phyloP scores from a whole-genome alignment of 2,329 filamentous ascomycete genomes.

The Fusarium virguliforme region DNA sequence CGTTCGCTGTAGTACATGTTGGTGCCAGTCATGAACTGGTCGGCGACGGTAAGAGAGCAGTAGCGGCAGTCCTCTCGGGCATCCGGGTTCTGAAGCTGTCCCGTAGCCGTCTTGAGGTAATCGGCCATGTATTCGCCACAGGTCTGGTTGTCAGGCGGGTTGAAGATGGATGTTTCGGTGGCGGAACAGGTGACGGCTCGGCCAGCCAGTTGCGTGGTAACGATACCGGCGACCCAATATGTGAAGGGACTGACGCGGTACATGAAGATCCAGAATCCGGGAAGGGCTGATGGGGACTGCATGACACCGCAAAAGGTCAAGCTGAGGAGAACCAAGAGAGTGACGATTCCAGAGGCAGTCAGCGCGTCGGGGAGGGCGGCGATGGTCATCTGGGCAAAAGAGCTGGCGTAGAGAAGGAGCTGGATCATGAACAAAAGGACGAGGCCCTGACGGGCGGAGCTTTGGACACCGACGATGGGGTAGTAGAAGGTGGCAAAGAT shows the following conservation, averaged over 20 bases:
- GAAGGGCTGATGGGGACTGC: slow-evolving; percentile 67
- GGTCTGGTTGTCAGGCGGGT: slow-evolving; percentile 67
- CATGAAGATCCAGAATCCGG: slow-evolving; percentile 81
- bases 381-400: slow-evolving; percentile 83
- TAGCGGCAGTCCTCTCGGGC: slow-evolving; percentile 26
- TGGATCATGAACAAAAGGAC: slow-evolving; percentile 76
- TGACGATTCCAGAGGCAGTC: slow-evolving; percentile 70
- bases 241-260: slow-evolving; percentile 76
- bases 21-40: slow-evolving; percentile 39
- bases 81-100: slow-evolving; percentile 37
- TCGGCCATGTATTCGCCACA: slow-evolving; percentile 68
- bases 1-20: slow-evolving; percentile 39
- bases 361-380: slow-evolving; percentile 78
- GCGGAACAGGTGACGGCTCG: slow-evolving; percentile 62
- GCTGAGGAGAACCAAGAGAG: slow-evolving; percentile 69
- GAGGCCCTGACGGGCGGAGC: slow-evolving; percentile 72
- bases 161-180: slow-evolving; percentile 74
- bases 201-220: slow-evolving; percentile 32
- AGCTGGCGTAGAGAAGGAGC: slow-evolving; percentile 80
- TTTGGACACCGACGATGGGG: slow-evolving; percentile 67
- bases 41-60: slow-evolving; percentile 30
- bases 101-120: slow-evolving; percentile 60
- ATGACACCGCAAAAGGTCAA: slow-evolving; percentile 74
- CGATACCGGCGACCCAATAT: slow-evolving; percentile 75
- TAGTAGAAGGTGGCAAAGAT: slow-evolving; percentile 80